These are phyloP conservation scores for Nymphaea colorata DNA, from an alignment of 164 flowering plant species.

Conservation along the genomic window DNA sequence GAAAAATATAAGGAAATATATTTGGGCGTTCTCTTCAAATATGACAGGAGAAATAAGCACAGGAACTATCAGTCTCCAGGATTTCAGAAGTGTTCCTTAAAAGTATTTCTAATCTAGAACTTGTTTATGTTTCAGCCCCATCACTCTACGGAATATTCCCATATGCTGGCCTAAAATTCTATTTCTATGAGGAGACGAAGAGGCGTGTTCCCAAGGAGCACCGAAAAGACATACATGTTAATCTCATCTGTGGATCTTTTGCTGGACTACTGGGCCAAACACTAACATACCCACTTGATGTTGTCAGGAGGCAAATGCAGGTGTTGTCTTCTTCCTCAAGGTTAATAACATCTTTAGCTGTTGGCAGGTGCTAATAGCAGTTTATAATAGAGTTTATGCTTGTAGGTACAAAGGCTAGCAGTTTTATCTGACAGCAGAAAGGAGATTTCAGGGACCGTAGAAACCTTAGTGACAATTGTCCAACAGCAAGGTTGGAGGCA, in stretches of 20 bases:
- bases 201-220: conserved; percentile 66
- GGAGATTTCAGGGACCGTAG: conserved; percentile 56
- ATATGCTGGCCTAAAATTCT: conserved; percentile 92
- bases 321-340: conserved; percentile 16
- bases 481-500: conserved; percentile 86
- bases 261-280: conserved; percentile 96
- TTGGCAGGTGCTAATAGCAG: too few relatives aligned
- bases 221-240: conserved; percentile 53
- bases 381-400: neutral
- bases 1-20: too few relatives aligned
- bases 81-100: too few relatives aligned
- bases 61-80: too few relatives aligned
- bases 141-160: conserved; percentile 97
- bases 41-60: too few relatives aligned
- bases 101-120: neutral
- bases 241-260: conserved; percentile 83
- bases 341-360: neutral
- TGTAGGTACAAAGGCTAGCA: conserved; percentile 53
- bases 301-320: conserved; percentile 99
- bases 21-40: too few relatives aligned
- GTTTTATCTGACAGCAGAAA: conserved; percentile 22
- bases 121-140: conserved; percentile 55
- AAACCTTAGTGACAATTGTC: conserved; percentile 46
- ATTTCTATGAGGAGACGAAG: conserved; percentile 95
- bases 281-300: conserved; percentile 95